Conservation (phyloP, 163 green algal genomes). For the Prototheca wickerhamii region DNA sequence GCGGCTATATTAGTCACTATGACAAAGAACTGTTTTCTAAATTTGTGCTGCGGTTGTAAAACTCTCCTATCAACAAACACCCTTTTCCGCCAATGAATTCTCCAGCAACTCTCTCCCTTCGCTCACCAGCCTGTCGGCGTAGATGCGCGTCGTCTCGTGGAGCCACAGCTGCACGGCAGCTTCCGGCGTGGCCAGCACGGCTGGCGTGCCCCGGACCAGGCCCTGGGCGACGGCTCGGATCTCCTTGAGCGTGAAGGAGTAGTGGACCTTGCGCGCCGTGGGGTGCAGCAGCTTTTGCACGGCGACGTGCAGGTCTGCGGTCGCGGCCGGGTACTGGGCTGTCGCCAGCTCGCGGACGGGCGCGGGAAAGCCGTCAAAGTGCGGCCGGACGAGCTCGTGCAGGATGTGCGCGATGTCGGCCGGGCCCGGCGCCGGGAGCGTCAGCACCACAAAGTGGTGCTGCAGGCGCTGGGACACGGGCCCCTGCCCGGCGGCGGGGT, state of each 20-base stretch:
- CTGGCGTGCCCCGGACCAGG: conserved; percentile 40
- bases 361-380: too few relatives aligned
- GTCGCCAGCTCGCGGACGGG: too few relatives aligned
- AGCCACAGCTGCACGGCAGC: conserved; percentile 68
- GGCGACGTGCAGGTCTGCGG: too few relatives aligned
- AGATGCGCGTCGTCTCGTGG: conserved; percentile 82
- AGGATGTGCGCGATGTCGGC: conserved; percentile 87
- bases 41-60: too few relatives aligned
- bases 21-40: too few relatives aligned
- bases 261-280: conserved; percentile 83
- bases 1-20: too few relatives aligned
- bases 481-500: conserved; percentile 83
- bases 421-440: conserved; percentile 54
- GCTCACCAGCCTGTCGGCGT: conserved; percentile 78
- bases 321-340: too few relatives aligned
- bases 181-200: conserved; percentile 12
- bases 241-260: conserved; percentile 91
- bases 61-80: too few relatives aligned
- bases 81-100: background rate
- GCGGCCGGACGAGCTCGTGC: too few relatives aligned
- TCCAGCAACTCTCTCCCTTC: conserved; percentile 58
- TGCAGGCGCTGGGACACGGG: conserved; percentile 84
- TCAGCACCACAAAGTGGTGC: conserved; percentile 88
- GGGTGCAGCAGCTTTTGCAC: background rate
- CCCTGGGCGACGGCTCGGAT: conserved; percentile 42